Conservation (phyloP, 805 yeast genomes). For the Candida palmyrensis region DNA sequence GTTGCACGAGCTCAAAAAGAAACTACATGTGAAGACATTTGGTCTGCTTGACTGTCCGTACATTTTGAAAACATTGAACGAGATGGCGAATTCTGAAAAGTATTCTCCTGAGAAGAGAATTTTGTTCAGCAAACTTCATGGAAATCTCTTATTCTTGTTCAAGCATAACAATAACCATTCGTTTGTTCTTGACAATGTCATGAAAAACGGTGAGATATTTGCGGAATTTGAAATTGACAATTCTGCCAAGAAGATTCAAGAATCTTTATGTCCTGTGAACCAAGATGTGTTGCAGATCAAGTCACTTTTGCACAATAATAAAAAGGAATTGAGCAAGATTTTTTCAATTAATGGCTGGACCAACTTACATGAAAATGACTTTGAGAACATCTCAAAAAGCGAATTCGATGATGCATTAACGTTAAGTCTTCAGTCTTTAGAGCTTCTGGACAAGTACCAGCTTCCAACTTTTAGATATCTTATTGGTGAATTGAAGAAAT, state of each 20-base stretch:
- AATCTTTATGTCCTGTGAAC: constrained; percentile 2
- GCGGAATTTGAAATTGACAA: constrained; percentile 9
- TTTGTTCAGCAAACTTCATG: constrained; percentile 21
- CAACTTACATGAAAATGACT: constrained; percentile 9
- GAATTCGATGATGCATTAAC: constrained; percentile 3
- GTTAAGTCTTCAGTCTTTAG: constrained; percentile 3
- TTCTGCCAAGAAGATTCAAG: not conserved
- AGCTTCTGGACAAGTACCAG: constrained; percentile 4
- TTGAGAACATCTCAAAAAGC: constrained; percentile 7
- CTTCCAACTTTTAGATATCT: constrained; percentile 9
- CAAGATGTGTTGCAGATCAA: constrained; percentile 3
- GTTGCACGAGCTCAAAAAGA: constrained; percentile 8
- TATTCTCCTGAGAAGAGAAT: constrained; percentile 14
- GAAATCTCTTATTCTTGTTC: constrained; percentile 28
- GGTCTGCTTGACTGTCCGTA: constrained; percentile 5
- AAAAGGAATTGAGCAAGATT: not conserved
- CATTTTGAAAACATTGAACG: constrained; percentile 13
- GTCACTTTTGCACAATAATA: not conserved
- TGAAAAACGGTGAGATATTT: constrained; percentile 24
- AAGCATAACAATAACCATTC: constrained; percentile 27
- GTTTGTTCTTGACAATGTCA: constrained; percentile 30
- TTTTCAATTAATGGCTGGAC: constrained; percentile 8
- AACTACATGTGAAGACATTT: constrained; percentile 7
- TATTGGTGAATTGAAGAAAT: constrained; percentile 10
- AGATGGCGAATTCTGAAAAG: constrained; percentile 12